Evolutionary conservation across 305 asterid species (phyloP).

Genomic region (Fraxinus sp.): DNA sequence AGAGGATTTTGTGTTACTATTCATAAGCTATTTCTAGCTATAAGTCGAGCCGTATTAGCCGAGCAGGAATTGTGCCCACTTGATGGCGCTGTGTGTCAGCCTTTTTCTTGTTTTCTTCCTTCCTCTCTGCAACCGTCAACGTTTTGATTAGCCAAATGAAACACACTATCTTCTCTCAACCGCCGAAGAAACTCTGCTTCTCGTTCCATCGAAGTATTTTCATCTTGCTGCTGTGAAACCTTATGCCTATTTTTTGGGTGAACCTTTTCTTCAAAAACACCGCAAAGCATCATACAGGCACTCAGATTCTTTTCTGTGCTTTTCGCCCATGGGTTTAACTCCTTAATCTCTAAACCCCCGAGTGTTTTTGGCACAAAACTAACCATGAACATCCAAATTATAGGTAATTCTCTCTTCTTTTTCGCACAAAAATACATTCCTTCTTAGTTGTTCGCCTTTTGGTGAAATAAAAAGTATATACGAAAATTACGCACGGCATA

Average conservation of each 20-base stretch:
- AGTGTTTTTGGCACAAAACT: neutral
- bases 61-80: no score
- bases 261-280: neutral
- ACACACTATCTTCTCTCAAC: no score
- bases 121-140: no score
- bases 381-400: constrained; percentile 68
- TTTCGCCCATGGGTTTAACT: neutral
- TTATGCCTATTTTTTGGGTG: neutral
- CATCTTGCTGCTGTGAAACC: no score
- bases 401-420: constrained; percentile 38
- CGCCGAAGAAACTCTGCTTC: no score
- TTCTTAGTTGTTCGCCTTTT: neutral
- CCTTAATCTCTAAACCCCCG: neutral
- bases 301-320: neutral
- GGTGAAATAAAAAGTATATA: neutral
- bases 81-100: no score
- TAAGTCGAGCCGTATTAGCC: no score
- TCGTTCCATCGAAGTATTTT: no score
- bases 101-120: no score
- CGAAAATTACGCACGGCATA: neutral
- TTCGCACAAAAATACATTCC: neutral
- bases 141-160: no score
- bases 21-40: no score
- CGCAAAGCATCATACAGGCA: neutral
- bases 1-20: no score